phyloP scores from a whole-genome alignment of 2,329 filamentous ascomycete genomes.

The Arachnopeziza araneosa region DNA sequence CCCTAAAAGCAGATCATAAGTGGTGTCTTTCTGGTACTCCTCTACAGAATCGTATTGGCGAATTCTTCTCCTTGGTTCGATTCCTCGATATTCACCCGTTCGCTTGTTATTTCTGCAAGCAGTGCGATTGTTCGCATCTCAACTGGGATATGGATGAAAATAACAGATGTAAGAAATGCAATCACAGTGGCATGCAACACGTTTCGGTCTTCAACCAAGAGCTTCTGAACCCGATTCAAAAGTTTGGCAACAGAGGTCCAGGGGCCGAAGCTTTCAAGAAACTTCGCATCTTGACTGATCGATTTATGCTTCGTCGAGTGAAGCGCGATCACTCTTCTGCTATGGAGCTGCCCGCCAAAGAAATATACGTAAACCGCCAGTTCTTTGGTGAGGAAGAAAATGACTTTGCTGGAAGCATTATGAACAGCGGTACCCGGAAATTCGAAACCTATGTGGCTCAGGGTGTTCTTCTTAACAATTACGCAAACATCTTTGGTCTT shows the following conservation, averaged over 20 bases:
- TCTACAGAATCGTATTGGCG: constrained; percentile 93
- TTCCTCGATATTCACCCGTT: constrained; percentile 89
- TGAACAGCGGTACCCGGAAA: constrained; percentile 80
- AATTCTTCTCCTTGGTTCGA: constrained; percentile 90
- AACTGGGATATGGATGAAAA: constrained; percentile 77
- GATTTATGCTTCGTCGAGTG: constrained; percentile 91
- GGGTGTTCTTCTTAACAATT: constrained; percentile 93
- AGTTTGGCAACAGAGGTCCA: constrained; percentile 52
- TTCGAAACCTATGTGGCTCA: constrained; percentile 96
- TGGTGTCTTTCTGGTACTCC: constrained; percentile 96
- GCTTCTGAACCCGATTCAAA: constrained; percentile 76
- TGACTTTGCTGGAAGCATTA: constrained; percentile 92
- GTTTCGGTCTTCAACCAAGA: constrained; percentile 93
- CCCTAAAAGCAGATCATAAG: constrained; percentile 78
- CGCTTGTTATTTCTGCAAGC: constrained; percentile 89
- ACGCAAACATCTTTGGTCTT: constrained; percentile 96
- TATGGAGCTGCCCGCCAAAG: constrained; percentile 95
- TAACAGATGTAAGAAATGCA: constrained; percentile 66
- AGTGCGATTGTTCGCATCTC: constrained; percentile 71
- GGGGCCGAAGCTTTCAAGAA: constrained; percentile 72
- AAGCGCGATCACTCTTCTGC: constrained; percentile 91
- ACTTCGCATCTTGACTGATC: constrained; percentile 80
- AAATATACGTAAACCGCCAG: constrained; percentile 85
- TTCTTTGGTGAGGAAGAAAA: constrained; percentile 97
- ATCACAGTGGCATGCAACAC: constrained; percentile 47